Conservation (phyloP, 805 yeast genomes). For the Lachancea fermentati region DNA sequence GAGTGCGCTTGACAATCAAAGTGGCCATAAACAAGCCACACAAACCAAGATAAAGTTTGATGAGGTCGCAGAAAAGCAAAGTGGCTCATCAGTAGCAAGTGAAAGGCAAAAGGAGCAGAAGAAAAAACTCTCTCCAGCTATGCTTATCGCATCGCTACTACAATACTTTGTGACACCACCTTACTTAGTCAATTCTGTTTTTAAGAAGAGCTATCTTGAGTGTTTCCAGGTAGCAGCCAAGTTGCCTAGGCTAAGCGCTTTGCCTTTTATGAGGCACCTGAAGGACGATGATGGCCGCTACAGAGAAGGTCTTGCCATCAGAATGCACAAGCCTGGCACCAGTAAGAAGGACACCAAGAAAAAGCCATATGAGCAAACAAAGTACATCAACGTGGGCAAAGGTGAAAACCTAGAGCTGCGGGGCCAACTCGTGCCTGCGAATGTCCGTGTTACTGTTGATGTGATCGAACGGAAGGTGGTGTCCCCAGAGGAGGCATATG, state of each 20-base stretch:
- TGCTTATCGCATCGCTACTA: conserved; percentile 60
- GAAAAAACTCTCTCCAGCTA: conserved; percentile 33
- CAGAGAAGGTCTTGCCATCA: conserved; percentile 56
- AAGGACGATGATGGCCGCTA: conserved; percentile 38
- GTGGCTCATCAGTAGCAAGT: conserved; percentile 8
- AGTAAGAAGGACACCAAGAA: conserved; percentile 31
- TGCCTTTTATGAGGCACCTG: conserved; percentile 61
- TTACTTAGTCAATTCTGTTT: conserved; percentile 61
- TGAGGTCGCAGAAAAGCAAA: conserved; percentile 18
- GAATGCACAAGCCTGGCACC: conserved; percentile 34
- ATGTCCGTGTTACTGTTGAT: conserved; percentile 80
- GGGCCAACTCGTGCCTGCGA: conserved; percentile 60
- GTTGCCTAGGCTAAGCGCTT: conserved; percentile 63
- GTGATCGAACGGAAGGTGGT: conserved; percentile 55
- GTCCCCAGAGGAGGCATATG: conserved; percentile 64
- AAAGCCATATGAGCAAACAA: conserved; percentile 55
- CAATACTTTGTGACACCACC: conserved; percentile 85
- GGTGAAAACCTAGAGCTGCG: conserved; percentile 51
- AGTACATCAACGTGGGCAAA: conserved; percentile 72
- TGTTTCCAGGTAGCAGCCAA: conserved; percentile 59
- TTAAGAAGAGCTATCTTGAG: conserved; percentile 41
- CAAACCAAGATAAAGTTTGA: conserved; percentile 32
- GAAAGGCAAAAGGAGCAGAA: conserved; percentile 11
- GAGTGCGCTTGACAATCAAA: conserved; percentile 20
- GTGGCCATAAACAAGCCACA: conserved; percentile 27